Percentiles rank a stretch among this genome's conserved stretches.
Conservation (phyloP, 495 filamentous ascomycete genomes). For the Penicillium malachiteum region DNA sequence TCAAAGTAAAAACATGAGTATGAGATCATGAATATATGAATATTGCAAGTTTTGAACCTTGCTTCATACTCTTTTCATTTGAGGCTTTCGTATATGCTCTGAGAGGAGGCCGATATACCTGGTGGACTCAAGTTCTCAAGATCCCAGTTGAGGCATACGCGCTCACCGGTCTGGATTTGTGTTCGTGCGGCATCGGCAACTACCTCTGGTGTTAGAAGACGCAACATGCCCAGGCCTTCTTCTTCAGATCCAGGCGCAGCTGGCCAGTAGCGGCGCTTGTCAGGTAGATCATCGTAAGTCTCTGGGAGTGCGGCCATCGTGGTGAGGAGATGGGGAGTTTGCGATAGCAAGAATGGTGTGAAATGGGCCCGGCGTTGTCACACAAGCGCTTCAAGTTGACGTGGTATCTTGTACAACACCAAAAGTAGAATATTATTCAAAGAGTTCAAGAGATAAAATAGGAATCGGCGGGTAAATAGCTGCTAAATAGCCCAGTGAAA, state of each 20-base stretch:
- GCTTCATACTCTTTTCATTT: background rate
- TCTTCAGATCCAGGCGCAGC: conserved; percentile 41
- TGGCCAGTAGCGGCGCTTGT: conserved; percentile 51
- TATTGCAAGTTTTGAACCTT: too few relatives aligned
- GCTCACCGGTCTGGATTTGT: conserved; percentile 49
- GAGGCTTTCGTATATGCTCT: background rate
- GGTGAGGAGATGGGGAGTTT: background rate
- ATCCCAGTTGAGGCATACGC: conserved; percentile 53
- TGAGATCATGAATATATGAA: background rate
- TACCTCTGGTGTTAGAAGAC: conserved; percentile 48
- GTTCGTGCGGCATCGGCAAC: conserved; percentile 46
- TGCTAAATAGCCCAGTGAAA: background rate
- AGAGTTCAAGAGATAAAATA: background rate
- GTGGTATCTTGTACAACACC: too few relatives aligned
- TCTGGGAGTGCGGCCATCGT: conserved; percentile 35
- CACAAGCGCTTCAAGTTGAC: background rate
- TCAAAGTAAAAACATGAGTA: background rate
- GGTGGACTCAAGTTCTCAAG: conserved; percentile 49
- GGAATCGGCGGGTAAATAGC: background rate
- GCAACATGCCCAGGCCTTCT: conserved; percentile 55
- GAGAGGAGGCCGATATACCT: conserved; percentile 17
- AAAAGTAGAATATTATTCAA: too few relatives aligned
- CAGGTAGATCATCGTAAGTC: conserved; percentile 48
- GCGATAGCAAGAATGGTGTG: background rate
- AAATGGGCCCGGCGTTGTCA: background rate